These are phyloP conservation scores for Zoysia pacifica DNA, from an alignment of 176 grass and related monocot species.

Conservation along the genomic window DNA sequence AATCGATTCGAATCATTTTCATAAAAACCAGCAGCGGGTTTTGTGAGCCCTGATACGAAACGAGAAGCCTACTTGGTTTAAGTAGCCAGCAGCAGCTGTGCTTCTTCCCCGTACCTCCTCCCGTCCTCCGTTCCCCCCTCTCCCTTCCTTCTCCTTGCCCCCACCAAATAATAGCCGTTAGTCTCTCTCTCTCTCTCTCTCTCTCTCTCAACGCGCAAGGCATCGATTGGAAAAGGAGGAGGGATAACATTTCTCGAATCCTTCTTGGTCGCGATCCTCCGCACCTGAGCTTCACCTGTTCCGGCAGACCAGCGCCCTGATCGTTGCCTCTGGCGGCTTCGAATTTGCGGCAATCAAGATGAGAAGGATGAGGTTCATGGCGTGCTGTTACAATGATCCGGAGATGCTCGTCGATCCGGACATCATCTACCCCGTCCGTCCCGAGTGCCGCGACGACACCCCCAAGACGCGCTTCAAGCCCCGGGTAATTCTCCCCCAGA, in stretches of 20 bases:
- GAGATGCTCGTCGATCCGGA: constrained; percentile 80
- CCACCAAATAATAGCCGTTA: constrained; percentile 68
- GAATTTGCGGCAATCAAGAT: constrained; percentile 19
- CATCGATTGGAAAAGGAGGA: constrained; percentile 16
- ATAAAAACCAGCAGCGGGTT: too few species aligned
- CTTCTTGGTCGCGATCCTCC: constrained; percentile 1
- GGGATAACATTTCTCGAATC: constrained; percentile 21
- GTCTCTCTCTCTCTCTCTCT: constrained; percentile 8
- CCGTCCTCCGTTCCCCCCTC: background rate
- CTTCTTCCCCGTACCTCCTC: background rate
- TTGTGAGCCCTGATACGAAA: too few species aligned
- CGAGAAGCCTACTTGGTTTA: background rate
- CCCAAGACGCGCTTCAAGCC: constrained; percentile 83
- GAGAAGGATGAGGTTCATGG: constrained; percentile 50
- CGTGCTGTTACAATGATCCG: constrained; percentile 70
- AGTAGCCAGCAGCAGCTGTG: constrained; percentile 10
- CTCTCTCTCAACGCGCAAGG: constrained; percentile 16
- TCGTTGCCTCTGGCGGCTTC: background rate
- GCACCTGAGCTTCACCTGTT: constrained; percentile 14
- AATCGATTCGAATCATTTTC: too few species aligned
- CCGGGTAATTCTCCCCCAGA: constrained; percentile 32
- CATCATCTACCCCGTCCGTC: constrained; percentile 65
- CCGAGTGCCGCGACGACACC: constrained; percentile 69
- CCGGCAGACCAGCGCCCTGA: background rate
- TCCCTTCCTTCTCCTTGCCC: constrained; percentile 15